Conservation (phyloP, 148 eudicot genomes). For the Limonium bicolor region DNA sequence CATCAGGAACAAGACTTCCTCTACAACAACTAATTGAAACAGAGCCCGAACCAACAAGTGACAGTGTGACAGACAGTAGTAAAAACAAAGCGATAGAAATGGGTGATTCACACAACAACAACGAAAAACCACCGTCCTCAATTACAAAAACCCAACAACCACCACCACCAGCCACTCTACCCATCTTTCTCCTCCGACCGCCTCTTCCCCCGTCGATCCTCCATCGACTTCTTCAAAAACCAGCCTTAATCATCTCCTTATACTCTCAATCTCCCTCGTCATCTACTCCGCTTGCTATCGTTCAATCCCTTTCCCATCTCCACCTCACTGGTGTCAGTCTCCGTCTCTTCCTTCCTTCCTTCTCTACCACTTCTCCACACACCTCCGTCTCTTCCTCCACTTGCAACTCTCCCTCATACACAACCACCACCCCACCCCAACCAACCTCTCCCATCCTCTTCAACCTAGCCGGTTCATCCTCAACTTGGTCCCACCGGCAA, state of each 20-base stretch:
- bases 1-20: too few species aligned
- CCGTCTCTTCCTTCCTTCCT: slow-evolving; percentile 10
- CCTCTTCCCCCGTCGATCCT: slow-evolving; percentile 16
- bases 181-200: slow-evolving; percentile 15
- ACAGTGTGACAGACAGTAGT: too few species aligned
- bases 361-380: slow-evolving; percentile 4
- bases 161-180: too few species aligned
- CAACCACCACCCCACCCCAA: slow-evolving; percentile 7
- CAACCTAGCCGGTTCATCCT: slow-evolving; percentile 50
- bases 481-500: slow-evolving; percentile 42
- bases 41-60: too few species aligned
- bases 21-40: too few species aligned
- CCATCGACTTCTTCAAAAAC: too few species aligned
- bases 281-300: slow-evolving; percentile 15
- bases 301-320: slow-evolving; percentile 4
- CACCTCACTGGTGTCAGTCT: slow-evolving; percentile 14
- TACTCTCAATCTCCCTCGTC: slow-evolving; percentile 19
- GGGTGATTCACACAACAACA: too few species aligned
- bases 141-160: too few species aligned
- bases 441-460: slow-evolving; percentile 39
- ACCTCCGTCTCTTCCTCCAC: slow-evolving; percentile 3
- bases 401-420: background rate
- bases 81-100: too few species aligned
- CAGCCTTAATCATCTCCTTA: slow-evolving; percentile 6
- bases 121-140: too few species aligned